Base-by-base conservation (phyloP, 805 yeast genomes). In the Priceomyces carsonii region DNA sequence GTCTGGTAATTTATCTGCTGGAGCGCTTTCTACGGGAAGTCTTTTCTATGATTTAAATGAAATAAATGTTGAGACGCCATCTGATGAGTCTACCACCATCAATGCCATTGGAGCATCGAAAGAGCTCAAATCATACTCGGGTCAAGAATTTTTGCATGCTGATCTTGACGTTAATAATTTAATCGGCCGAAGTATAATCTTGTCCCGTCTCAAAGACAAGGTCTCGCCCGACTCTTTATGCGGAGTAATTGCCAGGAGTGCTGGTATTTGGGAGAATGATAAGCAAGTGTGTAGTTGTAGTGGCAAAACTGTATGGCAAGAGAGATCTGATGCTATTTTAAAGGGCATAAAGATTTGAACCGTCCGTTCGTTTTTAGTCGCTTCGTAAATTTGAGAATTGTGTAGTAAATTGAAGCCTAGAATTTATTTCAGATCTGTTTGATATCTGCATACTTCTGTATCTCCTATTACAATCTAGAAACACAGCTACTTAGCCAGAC, bases 271-370 rank as follows among this genome's bases (percentile, higher is more conserved):
- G 97, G 95, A 91, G 55, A 93, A 93, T 61, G 86, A 84, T 48
- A 91, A 91, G 62, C 80, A 80, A 40, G 95, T 91, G 2, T 91
- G 99, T 61, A 82, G 91, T 21, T 93, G 98, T 60, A 81, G 91
- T 10, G 99, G 99, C 12, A 88, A 89, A 70, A 86, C 96, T 0
- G 79, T 91, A 17, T 91, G 99, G 98, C 89, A 93, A 57, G 99
- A 91, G 59, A 72, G 97, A 37, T 60, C 68, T 32, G 96, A 88
- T 51, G 95, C 95, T 1, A 57, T 78, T 21, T 45, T 57, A 4
- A 75, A 75, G 44, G 93, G 93, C 6, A 58, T 78, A 14, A 6
- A 55, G 39, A 39, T 16, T 17, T 12, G 19, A 23, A 23, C 14
- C 8, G 14, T 12, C 14, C n/a, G 26, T 5, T 23, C 26, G n/a